Evolutionary conservation across 768 basidiomycete species (phyloP), one percentile per base, ranked within the genome.

Genomic region (Mycena haematopus): DNA sequence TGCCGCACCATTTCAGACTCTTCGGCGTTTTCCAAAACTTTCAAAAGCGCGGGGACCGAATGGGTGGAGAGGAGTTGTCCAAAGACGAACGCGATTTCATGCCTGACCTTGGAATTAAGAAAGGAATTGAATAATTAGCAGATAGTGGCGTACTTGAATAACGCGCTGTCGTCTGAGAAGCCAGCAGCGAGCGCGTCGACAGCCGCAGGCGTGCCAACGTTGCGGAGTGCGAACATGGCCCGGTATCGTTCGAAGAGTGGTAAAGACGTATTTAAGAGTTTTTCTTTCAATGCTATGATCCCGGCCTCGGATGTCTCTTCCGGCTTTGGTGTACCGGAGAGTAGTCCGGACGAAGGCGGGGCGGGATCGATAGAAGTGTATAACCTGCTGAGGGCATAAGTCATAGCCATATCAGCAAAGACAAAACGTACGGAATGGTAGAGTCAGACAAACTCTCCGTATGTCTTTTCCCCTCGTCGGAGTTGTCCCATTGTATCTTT

Each of bases 1-100:
- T 99, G 97, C 33, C 97, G 86, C 11, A 99, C 97, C 96, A 99
- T 99, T 59, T 95, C 94, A 13, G 89, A 89, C 75, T 99, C 97
- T 1, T 77, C 72, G 2, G 73, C 58, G 66, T 95, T 78, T 66
- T 85, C 80, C n/a, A 99, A 81, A 29, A 96, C 92, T 40, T 83
- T 76, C 36, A 98, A 73, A 33, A 99, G 81, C 0, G 92, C 83
- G 11, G 96, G 95, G 22, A 99, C 91, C 0, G 95, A 91, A 72
- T 95, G 88, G 6, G 90, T 82, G 1, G 93, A 95, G 53, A 93
- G 86, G 45, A 99, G 84, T 78, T 99, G 97, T 14, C 97, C 97
- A 71, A 99, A 98, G 47, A 99, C 91, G 75, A 98, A 99, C 1
- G 97, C 97, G 50, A 99, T 94, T 75, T 99, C 97, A 75, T 99